These are phyloP conservation scores for Boletellus ananas DNA, from an alignment of 768 basidiomycete genomes.

Conservation along the genomic window DNA sequence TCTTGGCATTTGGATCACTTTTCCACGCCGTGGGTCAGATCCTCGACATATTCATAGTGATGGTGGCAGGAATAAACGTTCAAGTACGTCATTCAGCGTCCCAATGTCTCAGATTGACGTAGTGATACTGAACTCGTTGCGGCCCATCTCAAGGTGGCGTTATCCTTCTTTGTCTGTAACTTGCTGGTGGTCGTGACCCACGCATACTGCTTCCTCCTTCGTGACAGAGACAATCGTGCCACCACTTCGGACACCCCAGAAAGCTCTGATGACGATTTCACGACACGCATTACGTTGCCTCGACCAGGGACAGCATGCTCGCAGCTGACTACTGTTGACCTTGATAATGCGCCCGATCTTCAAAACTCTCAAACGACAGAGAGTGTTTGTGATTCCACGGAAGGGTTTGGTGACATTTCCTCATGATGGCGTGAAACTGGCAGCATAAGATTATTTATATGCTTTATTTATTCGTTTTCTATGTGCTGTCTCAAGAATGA, in stretches of 20 bases:
- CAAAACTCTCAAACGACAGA: neutral
- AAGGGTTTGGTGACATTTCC: neutral
- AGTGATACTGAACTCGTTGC: neutral
- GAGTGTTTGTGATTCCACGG: neutral
- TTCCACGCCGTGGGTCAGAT: constrained; percentile 14
- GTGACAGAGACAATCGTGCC: neutral
- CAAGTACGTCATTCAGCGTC: constrained; percentile 11
- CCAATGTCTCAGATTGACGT: neutral
- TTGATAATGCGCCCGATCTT: neutral
- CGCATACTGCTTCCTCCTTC: constrained; percentile 11
- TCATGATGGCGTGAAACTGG: neutral
- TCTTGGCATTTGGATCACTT: constrained; percentile 14
- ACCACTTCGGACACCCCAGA: neutral
- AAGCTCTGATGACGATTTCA: constrained; percentile 17
- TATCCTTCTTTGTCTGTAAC: constrained; percentile 21
- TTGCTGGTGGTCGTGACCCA: constrained; percentile 22
- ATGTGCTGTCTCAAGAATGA: too few species aligned
- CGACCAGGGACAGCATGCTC: neutral
- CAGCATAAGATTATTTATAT: neutral
- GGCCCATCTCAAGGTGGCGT: constrained; percentile 7
- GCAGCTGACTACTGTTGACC: constrained; percentile 10
- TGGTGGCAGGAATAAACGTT: constrained; percentile 12
- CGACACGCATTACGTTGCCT: neutral
- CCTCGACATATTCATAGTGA: constrained; percentile 1
- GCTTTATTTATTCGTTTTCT: neutral